Percentiles rank a stretch among this genome's conserved stretches.
Conservation (phyloP, 2,329 filamentous ascomycete genomes). For the Sclerotinia glacialis region DNA sequence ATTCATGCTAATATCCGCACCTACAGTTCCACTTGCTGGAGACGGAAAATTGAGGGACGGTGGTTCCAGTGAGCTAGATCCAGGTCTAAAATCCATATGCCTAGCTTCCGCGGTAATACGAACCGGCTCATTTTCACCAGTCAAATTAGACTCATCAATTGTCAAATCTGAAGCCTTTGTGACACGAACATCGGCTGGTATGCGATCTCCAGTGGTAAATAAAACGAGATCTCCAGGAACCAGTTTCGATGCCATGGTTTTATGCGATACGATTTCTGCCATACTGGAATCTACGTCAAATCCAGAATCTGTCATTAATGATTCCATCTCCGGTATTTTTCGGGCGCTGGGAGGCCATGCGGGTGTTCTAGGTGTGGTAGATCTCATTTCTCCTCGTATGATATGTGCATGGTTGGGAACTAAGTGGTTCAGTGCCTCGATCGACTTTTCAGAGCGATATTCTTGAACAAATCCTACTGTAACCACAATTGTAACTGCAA, state of each 20-base stretch:
- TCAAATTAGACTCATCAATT: conserved; percentile 95
- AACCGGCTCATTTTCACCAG: conserved; percentile 93
- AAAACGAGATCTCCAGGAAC: conserved; percentile 91
- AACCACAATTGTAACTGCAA: conserved; percentile 95
- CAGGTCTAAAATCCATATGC: conserved; percentile 38
- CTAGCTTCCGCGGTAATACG: conserved; percentile 68
- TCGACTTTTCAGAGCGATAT: conserved; percentile 94
- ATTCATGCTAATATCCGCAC: conserved; percentile 65
- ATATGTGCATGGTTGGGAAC: conserved; percentile 95
- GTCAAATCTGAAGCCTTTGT: conserved; percentile 85
- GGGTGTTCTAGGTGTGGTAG: conserved; percentile 32
- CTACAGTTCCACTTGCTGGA: conserved; percentile 56
- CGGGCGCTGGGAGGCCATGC: conserved; percentile 49
- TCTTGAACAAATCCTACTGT: conserved; percentile 96
- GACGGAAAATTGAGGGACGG: conserved; percentile 58
- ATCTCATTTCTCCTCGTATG: conserved; percentile 55
- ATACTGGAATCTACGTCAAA: conserved; percentile 52
- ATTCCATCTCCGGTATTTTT: conserved; percentile 31
- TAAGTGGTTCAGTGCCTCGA: conserved; percentile 89
- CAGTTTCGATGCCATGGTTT: conserved; percentile 80
- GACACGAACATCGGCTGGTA: conserved; percentile 93
- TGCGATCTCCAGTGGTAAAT: conserved; percentile 93
- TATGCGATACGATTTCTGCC: conserved; percentile 67
- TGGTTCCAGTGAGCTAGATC: conserved; percentile 37
- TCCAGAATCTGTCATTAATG: conserved; percentile 29